phyloP scores from a whole-genome alignment of 306 rosid genomes.

The Casuarina glauca region DNA sequence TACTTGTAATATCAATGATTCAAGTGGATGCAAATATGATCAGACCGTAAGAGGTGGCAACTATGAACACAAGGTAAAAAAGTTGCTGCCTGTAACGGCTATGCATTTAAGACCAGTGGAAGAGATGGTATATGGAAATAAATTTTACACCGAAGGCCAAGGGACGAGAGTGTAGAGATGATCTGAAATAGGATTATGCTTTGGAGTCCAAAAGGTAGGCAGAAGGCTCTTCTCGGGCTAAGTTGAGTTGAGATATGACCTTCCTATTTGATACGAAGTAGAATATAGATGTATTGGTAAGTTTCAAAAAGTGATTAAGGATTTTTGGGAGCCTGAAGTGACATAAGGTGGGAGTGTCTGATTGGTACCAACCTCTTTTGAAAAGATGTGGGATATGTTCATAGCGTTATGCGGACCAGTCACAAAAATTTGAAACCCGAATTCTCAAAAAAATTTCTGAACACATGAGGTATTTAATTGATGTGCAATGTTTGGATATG shows the following conservation, averaged over 20 bases:
- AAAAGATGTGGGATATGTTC: background rate
- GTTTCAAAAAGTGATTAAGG: background rate
- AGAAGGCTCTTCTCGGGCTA: background rate
- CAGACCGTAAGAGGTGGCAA: too few species aligned
- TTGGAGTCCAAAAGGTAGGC: background rate
- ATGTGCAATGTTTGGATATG: conserved; percentile 6
- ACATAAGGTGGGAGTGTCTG: background rate
- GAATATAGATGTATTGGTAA: background rate
- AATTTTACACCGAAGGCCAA: too few species aligned
- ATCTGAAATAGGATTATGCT: too few species aligned
- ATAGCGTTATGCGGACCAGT: background rate
- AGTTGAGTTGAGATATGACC: background rate
- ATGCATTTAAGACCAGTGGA: too few species aligned
- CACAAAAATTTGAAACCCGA: background rate
- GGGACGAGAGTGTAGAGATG: too few species aligned
- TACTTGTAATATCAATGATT: too few species aligned
- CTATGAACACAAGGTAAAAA: too few species aligned
- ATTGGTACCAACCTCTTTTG: background rate
- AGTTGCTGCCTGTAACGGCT: too few species aligned
- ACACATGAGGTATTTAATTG: background rate
- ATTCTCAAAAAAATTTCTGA: background rate
- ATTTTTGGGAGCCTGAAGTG: background rate
- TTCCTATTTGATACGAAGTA: background rate
- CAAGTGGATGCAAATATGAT: too few species aligned
- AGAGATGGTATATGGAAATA: too few species aligned